A percentile compares a stretch with the other conserved stretches of the same genome.
Evolutionary conservation across 2,329 filamentous ascomycete species (phyloP).

Genomic region (Nemania sp.): DNA sequence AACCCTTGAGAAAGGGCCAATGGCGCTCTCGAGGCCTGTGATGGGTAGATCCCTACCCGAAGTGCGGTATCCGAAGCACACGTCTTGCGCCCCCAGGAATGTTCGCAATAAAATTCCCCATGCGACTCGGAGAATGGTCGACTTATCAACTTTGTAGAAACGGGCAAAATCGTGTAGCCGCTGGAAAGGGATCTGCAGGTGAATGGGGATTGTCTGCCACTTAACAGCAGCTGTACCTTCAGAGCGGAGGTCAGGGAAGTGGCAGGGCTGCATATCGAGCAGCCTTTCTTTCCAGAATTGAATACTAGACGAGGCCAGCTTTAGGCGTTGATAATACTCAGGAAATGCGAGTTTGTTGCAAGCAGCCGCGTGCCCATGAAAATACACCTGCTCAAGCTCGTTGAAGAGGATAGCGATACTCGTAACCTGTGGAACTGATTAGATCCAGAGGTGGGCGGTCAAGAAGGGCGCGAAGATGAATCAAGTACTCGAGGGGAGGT

Average conservation of each 20-base stretch:
- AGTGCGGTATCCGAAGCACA: conserved; percentile 60
- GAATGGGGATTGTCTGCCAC: conserved; percentile 45
- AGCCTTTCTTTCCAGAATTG: conserved; percentile 54
- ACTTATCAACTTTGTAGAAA: conserved; percentile 48
- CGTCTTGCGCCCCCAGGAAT: conserved; percentile 56
- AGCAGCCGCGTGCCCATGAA: conserved; percentile 43
- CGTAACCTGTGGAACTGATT: conserved; percentile 30
- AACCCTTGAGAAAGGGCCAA: conserved; percentile 51
- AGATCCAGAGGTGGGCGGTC: neutral
- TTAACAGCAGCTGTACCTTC: conserved; percentile 29
- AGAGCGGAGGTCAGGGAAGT: conserved; percentile 49
- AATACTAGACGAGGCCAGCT: conserved; percentile 43
- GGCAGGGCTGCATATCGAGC: conserved; percentile 46
- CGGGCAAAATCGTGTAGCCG: conserved; percentile 51
- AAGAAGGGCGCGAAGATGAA: neutral
- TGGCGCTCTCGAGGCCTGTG: conserved; percentile 46
- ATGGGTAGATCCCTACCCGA: conserved; percentile 50
- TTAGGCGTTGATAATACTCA: conserved; percentile 47
- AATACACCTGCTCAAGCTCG: conserved; percentile 53
- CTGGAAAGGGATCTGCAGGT: conserved; percentile 47
- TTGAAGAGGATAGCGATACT: conserved; percentile 53
- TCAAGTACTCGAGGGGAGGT: neutral
- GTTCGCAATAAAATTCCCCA: conserved; percentile 62
- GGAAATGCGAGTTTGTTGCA: conserved; percentile 43
- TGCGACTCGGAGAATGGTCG: conserved; percentile 60